A percentile compares a stretch with the other conserved stretches of the same genome.
These are phyloP conservation scores for Lentinula lateritia DNA, from an alignment of 768 basidiomycete genomes.

Conservation along the genomic window DNA sequence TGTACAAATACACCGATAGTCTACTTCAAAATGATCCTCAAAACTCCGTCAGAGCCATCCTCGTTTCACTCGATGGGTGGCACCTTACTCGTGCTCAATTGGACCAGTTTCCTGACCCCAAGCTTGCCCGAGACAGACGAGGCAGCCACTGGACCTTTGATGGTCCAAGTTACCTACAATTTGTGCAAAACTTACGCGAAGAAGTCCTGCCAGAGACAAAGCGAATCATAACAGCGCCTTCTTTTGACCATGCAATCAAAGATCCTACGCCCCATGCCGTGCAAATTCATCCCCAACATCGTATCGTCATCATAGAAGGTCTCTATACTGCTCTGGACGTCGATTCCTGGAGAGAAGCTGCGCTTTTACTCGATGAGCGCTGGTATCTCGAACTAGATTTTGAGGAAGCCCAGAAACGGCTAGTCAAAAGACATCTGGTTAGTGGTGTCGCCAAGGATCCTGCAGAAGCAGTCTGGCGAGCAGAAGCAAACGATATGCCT, in stretches of 20 bases:
- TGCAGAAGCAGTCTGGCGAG: constrained; percentile 64
- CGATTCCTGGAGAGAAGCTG: constrained; percentile 67
- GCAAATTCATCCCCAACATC: constrained; percentile 54
- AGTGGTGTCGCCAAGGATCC: constrained; percentile 67
- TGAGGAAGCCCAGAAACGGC: constrained; percentile 48
- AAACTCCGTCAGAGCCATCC: constrained; percentile 36
- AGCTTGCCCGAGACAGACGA: constrained; percentile 70
- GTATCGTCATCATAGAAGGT: constrained; percentile 84
- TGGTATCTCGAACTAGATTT: constrained; percentile 66
- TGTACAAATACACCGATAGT: constrained; percentile 50
- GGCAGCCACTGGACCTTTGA: constrained; percentile 94
- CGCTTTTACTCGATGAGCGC: constrained; percentile 65
- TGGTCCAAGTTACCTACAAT: constrained; percentile 60
- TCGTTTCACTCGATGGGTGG: constrained; percentile 90
- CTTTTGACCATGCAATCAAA: constrained; percentile 84
- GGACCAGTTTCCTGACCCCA: constrained; percentile 69
- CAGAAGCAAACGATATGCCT: constrained; percentile 73
- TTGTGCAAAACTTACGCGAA: constrained; percentile 51
- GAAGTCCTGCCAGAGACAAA: constrained; percentile 17
- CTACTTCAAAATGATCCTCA: constrained; percentile 20
- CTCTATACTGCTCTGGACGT: constrained; percentile 79
- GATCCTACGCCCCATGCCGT: constrained; percentile 68
- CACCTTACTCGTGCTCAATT: constrained; percentile 79
- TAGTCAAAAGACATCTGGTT: constrained; percentile 69
- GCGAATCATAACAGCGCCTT: constrained; percentile 56